Evolutionary conservation across 495 filamentous ascomycete genomes (phyloP).

Genomic region (Lineolata rhizophorae): DNA sequence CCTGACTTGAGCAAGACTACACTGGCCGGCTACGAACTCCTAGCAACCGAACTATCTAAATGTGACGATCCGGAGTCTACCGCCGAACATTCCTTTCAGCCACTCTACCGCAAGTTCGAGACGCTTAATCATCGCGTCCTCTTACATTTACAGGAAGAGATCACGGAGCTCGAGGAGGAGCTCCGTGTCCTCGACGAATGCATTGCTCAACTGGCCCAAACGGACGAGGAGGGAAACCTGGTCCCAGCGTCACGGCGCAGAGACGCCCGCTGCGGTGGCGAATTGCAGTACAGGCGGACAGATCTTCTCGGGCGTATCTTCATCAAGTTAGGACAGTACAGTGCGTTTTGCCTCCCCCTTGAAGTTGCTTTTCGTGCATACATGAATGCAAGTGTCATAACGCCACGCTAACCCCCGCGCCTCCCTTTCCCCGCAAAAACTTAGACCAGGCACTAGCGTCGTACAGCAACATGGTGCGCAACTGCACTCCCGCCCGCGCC

Average conservation of each 20-base stretch:
- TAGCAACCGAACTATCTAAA: conserved; percentile 37
- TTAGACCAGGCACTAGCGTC: conserved; percentile 48
- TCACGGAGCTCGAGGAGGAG: conserved; percentile 57
- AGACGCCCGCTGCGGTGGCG: conserved; percentile 41
- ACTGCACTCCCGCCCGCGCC: conserved; percentile 29
- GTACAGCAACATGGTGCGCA: conserved; percentile 32
- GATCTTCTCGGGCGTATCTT: conserved; percentile 49
- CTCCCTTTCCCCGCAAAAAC: neutral
- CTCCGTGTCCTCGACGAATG: conserved; percentile 47
- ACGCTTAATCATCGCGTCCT: conserved; percentile 67
- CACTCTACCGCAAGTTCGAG: conserved; percentile 73
- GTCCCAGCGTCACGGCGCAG: conserved; percentile 42
- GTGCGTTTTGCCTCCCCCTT: conserved; percentile 39
- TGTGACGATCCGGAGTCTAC: neutral
- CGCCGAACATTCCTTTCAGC: conserved; percentile 24
- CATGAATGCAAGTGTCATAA: neutral
- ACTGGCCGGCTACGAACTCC: conserved; percentile 40
- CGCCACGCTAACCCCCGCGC: conserved; percentile 1
- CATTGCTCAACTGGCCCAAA: conserved; percentile 30
- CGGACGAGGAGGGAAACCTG: conserved; percentile 27
- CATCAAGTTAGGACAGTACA: conserved; percentile 65
- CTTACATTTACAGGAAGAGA: conserved; percentile 71
- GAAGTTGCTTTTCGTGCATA: neutral
- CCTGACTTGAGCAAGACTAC: conserved; percentile 25
- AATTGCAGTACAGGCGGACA: conserved; percentile 49